phyloP scores from a whole-genome alignment of 2,329 filamentous ascomycete species.

The Curvularia sp. region DNA sequence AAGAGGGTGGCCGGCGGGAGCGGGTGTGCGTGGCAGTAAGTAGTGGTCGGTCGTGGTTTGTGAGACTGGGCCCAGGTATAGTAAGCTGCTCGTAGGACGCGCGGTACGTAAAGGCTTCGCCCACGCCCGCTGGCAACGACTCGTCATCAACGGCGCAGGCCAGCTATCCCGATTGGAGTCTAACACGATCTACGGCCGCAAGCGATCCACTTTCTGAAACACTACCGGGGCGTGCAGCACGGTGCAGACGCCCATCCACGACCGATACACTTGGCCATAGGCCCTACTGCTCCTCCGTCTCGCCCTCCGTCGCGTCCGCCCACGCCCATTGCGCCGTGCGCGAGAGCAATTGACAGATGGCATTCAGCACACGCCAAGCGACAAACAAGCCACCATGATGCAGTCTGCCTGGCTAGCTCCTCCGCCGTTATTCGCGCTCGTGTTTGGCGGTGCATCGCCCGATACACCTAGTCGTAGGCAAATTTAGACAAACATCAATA shows the following conservation, averaged over 20 bases:
- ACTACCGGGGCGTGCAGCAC: not conserved
- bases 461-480: constrained; percentile 1
- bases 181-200: constrained; percentile 5
- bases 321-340: not conserved
- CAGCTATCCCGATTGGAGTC: constrained; percentile 13
- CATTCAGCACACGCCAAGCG: too few species aligned
- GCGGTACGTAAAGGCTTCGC: constrained; percentile 6
- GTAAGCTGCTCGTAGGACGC: constrained; percentile 8
- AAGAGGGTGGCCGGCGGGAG: not conserved
- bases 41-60: not conserved
- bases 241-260: not conserved
- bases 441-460: not conserved
- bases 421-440: not conserved
- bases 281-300: not conserved
- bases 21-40: not conserved
- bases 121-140: constrained; percentile 1
- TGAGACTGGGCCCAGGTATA: not conserved
- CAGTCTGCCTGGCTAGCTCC: not conserved
- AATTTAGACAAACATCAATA: constrained; percentile 14
- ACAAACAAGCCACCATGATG: not conserved
- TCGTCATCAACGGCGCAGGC: constrained; percentile 15
- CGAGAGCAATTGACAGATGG: not conserved
- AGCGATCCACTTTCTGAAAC: constrained; percentile 12
- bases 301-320: not conserved
- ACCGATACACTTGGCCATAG: not conserved